These are phyloP conservation scores for Paecilomyces variotii DNA, from an alignment of 2,329 filamentous ascomycete species.

Conservation along the genomic window DNA sequence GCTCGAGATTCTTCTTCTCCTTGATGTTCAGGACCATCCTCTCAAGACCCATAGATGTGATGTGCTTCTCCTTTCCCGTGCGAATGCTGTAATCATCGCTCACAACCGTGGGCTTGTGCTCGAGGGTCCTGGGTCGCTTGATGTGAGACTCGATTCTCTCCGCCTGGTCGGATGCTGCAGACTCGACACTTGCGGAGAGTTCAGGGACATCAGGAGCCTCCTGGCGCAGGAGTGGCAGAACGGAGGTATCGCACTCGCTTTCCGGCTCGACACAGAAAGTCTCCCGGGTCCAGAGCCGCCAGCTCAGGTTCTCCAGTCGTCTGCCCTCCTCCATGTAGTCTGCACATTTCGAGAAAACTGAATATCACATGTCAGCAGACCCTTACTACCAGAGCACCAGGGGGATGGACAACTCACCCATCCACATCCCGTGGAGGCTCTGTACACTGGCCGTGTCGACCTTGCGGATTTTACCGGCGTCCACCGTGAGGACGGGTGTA, in stretches of 20 bases:
- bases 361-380: constrained; percentile 4
- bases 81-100: constrained; percentile 55
- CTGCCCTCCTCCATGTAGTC: constrained; percentile 89
- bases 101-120: constrained; percentile 51
- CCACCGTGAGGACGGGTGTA: constrained; percentile 81
- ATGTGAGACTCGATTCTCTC: constrained; percentile 48
- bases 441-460: constrained; percentile 89
- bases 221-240: constrained; percentile 40
- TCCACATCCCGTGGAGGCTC: constrained; percentile 95
- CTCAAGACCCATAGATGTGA: constrained; percentile 85
- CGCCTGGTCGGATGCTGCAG: constrained; percentile 57
- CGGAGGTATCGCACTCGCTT: constrained; percentile 44
- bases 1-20: constrained; percentile 64
- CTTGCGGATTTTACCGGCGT: constrained; percentile 85
- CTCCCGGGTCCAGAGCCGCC: constrained; percentile 91
- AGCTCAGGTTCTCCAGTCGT: constrained; percentile 88
- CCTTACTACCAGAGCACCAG: constrained; percentile 2
- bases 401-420: constrained; percentile 55
- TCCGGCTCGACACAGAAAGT: constrained; percentile 75
- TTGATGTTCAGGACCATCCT: constrained; percentile 92
- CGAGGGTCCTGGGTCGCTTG: constrained; percentile 52
- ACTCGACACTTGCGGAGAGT: constrained; percentile 71
- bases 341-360: constrained; percentile 90
- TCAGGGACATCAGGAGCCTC: constrained; percentile 53
- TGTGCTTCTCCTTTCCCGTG: constrained; percentile 72